Conservation (phyloP, 148 eudicot species). For the Rhododendron molle region DNA sequence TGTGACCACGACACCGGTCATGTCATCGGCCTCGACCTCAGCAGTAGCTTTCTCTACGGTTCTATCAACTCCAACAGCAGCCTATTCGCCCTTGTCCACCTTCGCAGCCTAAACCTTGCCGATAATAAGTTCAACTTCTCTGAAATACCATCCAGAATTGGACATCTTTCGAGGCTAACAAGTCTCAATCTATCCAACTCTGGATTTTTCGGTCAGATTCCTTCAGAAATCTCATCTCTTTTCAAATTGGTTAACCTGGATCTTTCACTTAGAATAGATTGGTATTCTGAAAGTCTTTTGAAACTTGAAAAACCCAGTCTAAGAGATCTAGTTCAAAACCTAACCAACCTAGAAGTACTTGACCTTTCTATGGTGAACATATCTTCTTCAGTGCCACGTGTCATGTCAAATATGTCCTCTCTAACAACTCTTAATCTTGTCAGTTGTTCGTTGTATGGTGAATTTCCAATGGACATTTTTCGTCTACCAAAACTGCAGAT, state of each 20-base stretch:
- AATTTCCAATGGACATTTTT: no score
- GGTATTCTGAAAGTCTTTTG: conserved; percentile 10
- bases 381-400: no score
- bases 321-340: background rate
- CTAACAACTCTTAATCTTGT: no score
- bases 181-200: conserved; percentile 4
- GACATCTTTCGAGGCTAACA: conserved; percentile 12
- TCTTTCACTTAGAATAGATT: conserved; percentile 11
- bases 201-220: conserved; percentile 30
- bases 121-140: conserved; percentile 24
- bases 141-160: conserved; percentile 22
- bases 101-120: conserved; percentile 25
- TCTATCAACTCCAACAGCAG: background rate
- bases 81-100: conserved; percentile 6
- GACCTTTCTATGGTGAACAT: no score
- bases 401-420: no score
- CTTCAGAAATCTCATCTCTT: conserved; percentile 24
- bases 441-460: no score
- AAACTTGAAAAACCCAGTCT: background rate
- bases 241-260: conserved; percentile 19
- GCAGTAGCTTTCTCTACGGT: background rate
- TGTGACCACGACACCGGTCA: background rate
- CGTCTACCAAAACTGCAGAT: no score
- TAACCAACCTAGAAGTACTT: no score
- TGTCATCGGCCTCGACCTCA: background rate